These are phyloP conservation scores for Raddia distichophylla DNA, from an alignment of 176 grass and related monocot genomes.

Conservation along the genomic window DNA sequence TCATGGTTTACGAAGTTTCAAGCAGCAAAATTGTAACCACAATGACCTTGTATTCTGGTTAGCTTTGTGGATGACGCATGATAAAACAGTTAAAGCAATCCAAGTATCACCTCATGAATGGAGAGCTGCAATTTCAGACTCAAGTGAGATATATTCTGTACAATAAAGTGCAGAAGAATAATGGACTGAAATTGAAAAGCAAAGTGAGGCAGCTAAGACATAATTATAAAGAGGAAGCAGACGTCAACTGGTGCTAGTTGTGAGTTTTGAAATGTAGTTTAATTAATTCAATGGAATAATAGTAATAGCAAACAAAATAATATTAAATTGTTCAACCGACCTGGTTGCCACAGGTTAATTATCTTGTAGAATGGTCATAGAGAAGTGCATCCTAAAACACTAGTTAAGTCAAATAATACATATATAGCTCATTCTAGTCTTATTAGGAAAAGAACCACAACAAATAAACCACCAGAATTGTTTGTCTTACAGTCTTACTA, in stretches of 20 bases:
- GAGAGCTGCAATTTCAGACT: constrained; percentile 44
- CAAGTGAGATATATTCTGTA: constrained; percentile 24
- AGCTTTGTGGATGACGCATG: constrained; percentile 6
- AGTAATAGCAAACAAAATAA: not conserved
- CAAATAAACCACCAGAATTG: constrained; percentile 2
- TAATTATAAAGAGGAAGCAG: not conserved
- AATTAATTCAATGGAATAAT: not conserved
- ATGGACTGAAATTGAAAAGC: not conserved
- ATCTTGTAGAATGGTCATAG: not conserved
- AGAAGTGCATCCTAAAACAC: not conserved
- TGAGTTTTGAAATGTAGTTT: constrained; percentile 11
- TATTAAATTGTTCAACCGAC: not conserved
- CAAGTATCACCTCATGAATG: constrained; percentile 37
- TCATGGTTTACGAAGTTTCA: constrained; percentile 28
- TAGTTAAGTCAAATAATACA: not conserved
- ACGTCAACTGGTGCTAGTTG: not conserved
- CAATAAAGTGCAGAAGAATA: constrained; percentile 1
- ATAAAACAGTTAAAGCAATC: constrained; percentile 32
- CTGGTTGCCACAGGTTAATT: not conserved
- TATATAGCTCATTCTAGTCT: not conserved
- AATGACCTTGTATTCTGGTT: constrained; percentile 18
- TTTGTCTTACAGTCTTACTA: not conserved
- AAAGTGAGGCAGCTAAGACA: constrained; percentile 12
- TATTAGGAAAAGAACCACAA: not conserved
- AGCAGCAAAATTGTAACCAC: constrained; percentile 42